Percentiles rank a stretch among this genome's conserved stretches.
These are phyloP conservation scores for Pestalotiopsis sp. DNA, from an alignment of 2,329 filamentous ascomycete species.

Conservation along the genomic window DNA sequence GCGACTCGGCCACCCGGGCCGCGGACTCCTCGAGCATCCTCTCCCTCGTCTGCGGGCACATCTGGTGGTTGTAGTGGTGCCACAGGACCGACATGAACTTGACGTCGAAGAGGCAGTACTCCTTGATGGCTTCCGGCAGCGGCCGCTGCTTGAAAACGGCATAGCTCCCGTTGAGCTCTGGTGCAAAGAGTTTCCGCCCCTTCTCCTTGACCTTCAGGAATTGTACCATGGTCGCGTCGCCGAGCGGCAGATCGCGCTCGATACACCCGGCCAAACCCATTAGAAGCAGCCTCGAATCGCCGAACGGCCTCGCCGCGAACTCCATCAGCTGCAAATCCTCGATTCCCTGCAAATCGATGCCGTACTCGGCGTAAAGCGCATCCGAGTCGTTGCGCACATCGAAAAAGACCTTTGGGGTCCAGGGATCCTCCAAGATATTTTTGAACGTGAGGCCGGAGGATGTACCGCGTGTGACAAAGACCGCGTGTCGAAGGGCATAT, in stretches of 20 bases:
- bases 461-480: constrained; percentile 36
- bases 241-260: constrained; percentile 19
- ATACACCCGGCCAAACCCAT: constrained; percentile 40
- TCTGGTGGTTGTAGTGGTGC: constrained; percentile 27
- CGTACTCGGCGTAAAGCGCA: constrained; percentile 50
- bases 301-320: constrained; percentile 31
- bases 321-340: constrained; percentile 62
- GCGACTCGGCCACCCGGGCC: constrained; percentile 25
- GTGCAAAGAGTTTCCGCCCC: constrained; percentile 40
- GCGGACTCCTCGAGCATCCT: constrained; percentile 29
- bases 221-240: constrained; percentile 4
- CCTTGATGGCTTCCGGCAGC: constrained; percentile 36
- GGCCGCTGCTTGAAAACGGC: constrained; percentile 51
- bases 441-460: constrained; percentile 30
- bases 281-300: constrained; percentile 21
- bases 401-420: constrained; percentile 56
- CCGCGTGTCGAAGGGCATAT: constrained; percentile 33
- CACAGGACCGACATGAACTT: constrained; percentile 39
- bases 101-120: constrained; percentile 53
- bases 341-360: constrained; percentile 45
- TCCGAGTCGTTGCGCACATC: constrained; percentile 63
- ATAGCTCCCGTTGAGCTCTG: constrained; percentile 44
- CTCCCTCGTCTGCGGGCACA: constrained; percentile 20
- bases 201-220: constrained; percentile 40
- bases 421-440: constrained; percentile 44